Conservation (phyloP, 2,329 filamentous ascomycete species). For the Hypoxylon sp. region DNA sequence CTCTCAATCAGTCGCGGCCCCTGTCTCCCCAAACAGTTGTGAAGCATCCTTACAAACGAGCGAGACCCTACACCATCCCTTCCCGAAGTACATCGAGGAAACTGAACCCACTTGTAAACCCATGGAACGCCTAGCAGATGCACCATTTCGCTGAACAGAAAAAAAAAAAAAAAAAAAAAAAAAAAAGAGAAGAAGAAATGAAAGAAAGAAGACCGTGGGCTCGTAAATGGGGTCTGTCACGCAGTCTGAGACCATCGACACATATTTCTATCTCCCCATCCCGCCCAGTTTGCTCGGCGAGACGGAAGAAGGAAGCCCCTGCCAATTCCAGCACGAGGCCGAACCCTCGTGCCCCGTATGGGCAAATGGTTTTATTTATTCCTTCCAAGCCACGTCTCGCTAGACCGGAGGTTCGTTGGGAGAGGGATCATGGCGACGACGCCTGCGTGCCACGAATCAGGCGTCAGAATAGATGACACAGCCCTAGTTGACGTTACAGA, state of each 20-base stretch:
- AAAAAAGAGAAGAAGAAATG: neutral
- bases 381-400: neutral
- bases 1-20: neutral
- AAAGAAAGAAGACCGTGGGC: neutral
- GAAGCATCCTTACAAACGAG: slow-evolving; percentile 4
- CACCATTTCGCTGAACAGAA: slow-evolving; percentile 12
- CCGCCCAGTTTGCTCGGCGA: neutral
- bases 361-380: too few species aligned
- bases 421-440: too few species aligned
- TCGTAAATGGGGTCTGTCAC: neutral
- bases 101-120: neutral
- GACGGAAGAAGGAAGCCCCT: neutral
- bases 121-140: slow-evolving; percentile 25
- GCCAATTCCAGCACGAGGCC: neutral
- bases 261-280: neutral
- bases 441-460: too few species aligned
- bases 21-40: neutral
- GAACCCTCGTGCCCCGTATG: neutral
- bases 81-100: slow-evolving; percentile 7
- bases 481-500: slow-evolving; percentile 75
- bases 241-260: too few species aligned
- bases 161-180: neutral
- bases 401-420: neutral
- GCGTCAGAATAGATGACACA: too few species aligned
- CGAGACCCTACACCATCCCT: slow-evolving; percentile 1